Evolutionary conservation across 106 monocot species (phyloP), one percentile per base, ranked within the genome.

Genomic region (Apostasia ramifera): DNA sequence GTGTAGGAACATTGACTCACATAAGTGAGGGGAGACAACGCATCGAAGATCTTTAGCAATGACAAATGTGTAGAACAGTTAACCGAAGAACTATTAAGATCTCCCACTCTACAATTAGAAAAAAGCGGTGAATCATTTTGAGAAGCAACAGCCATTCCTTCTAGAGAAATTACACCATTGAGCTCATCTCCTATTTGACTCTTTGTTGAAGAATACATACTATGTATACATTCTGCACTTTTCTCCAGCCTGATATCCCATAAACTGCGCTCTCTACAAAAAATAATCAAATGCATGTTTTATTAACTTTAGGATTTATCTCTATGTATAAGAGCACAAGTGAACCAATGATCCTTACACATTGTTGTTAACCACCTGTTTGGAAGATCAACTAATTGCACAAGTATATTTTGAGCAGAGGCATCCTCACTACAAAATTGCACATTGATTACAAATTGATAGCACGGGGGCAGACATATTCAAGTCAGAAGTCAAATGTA

Each of bases 371-470:
- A 47, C 73, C 58, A 67, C 52, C 74, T 78, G 56, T 75, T 66
- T 43, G 79, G 67, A 4, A 44, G 26, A 65, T 72, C 53, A 55
- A 44, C 38, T 55, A 81, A 55, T 71, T 64, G 80, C 59, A 76
- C 71, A 48, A 91, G 52, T 55, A 85, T 53, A 66, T 87, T 69
- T 47, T 85, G 80, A 75, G 72, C 70, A 53, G 82, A 79, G 54
- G 59, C 49, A 11, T 82, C 76, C 55, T 87, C 80, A 43, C 91
- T 91, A 49, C 9, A 63, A 42, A 63, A 11, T 42, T 10, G 11
- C 40, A 40, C 10, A 43, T 26, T 26, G 26, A 26, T 26, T 26
- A 26, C 26, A 26, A 26, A 26, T 26, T 26, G 26, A 26, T 26
- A 26, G 26, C 26, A 26, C 26, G 26, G 26, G 26, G 26, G 26